phyloP scores from a whole-genome alignment of 2,329 filamentous ascomycete genomes.

The Epichloe coenophiala region DNA sequence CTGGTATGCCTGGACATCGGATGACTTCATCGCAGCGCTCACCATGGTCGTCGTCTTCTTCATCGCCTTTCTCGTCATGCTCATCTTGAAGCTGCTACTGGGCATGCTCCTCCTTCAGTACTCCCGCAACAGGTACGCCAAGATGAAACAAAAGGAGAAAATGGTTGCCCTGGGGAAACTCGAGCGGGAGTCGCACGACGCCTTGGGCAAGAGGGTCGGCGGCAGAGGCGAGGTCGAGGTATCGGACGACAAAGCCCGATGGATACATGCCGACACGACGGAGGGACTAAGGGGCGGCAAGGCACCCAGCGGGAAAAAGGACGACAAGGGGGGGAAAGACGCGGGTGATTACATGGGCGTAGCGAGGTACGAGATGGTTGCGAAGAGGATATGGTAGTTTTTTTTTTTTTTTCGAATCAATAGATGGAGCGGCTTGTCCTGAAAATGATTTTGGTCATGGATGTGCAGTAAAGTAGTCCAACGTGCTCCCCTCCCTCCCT shows the following conservation, averaged over 20 bases:
- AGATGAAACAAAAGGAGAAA: conserved; percentile 62
- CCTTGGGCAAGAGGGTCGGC: conserved; percentile 62
- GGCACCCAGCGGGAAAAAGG: conserved; percentile 41
- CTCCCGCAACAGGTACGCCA: conserved; percentile 62
- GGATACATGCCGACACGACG: conserved; percentile 76
- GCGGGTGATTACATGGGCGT: conserved; percentile 44
- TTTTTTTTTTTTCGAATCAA: too few relatives aligned
- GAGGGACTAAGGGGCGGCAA: conserved; percentile 49
- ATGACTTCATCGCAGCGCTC: conserved; percentile 58
- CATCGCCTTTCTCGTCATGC: conserved; percentile 68
- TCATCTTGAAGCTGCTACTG: conserved; percentile 73
- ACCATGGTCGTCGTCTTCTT: conserved; percentile 85
- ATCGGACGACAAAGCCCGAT: conserved; percentile 70
- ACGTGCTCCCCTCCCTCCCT: too few relatives aligned
- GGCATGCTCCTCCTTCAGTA: conserved; percentile 80
- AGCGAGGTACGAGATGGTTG: conserved; percentile 86
- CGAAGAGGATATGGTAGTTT: conserved; percentile 86
- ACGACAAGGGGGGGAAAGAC: conserved; percentile 29
- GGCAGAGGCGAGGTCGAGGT: conserved; percentile 80
- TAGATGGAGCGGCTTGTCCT: too few relatives aligned
- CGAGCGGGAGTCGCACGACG: conserved; percentile 45
- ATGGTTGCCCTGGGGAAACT: conserved; percentile 29
- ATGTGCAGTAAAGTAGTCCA: too few relatives aligned
- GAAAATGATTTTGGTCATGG: too few relatives aligned
- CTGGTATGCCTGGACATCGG: conserved; percentile 47